Percentiles rank a stretch among this genome's conserved stretches.
phyloP scores from a whole-genome alignment of 768 basidiomycete genomes.

The Neoboletus magnificus region DNA sequence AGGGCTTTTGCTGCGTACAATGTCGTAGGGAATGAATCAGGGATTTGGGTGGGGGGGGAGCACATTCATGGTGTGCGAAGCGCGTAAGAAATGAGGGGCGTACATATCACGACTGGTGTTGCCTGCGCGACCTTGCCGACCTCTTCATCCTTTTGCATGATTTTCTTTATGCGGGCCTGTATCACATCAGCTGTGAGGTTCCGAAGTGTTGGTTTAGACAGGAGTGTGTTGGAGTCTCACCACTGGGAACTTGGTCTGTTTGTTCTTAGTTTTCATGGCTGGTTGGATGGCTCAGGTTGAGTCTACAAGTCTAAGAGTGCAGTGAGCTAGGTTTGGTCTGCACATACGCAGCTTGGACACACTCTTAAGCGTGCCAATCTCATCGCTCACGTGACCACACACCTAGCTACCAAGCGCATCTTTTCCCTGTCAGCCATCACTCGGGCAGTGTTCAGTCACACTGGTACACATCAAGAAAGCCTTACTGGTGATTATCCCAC shows the following conservation, averaged over 20 bases:
- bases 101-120: slow-evolving; percentile 95
- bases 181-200: slow-evolving; percentile 8
- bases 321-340: background rate
- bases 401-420: background rate
- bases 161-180: slow-evolving; percentile 97
- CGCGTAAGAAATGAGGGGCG: slow-evolving; percentile 34
- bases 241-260: slow-evolving; percentile 88
- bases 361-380: slow-evolving; percentile 13
- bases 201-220: background rate
- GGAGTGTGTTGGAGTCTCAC: slow-evolving; percentile 43
- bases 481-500: too few relatives aligned
- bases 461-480: background rate
- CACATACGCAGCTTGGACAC: slow-evolving; percentile 8
- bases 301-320: background rate
- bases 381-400: slow-evolving; percentile 25
- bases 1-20: slow-evolving; percentile 79
- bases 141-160: slow-evolving; percentile 99
- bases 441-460: background rate
- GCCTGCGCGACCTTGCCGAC: slow-evolving; percentile 98
- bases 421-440: background rate
- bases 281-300: background rate
- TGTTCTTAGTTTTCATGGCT: slow-evolving; percentile 85
- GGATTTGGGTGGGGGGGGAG: background rate
- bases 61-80: slow-evolving; percentile 12
- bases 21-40: background rate